Conservation (phyloP, 305 asterid species). For the Fraxinus paxiana region DNA sequence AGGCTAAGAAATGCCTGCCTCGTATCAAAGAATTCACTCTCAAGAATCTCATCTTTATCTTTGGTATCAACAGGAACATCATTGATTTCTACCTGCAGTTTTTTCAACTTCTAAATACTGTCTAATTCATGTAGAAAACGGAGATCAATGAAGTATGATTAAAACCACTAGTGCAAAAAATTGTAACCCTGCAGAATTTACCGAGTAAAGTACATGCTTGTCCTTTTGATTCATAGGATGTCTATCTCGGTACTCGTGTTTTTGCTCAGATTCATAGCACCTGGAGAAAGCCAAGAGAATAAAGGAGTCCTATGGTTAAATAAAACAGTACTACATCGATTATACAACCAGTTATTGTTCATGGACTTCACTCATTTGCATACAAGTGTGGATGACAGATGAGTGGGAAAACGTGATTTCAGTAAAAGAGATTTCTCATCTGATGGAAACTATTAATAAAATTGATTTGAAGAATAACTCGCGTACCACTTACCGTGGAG, state of each 20-base stretch:
- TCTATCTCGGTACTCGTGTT: slow-evolving; percentile 77
- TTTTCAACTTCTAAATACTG: slow-evolving; percentile 19
- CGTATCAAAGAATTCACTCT: slow-evolving; percentile 97
- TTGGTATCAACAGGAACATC: slow-evolving; percentile 71
- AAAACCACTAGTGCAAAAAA: not conserved
- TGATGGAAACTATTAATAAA: not conserved
- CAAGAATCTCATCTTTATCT: slow-evolving; percentile 90
- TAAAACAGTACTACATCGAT: not conserved
- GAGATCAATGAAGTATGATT: not conserved
- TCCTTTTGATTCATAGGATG: slow-evolving; percentile 81
- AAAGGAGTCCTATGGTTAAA: not conserved
- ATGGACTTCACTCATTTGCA: not conserved
- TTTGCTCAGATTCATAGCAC: slow-evolving; percentile 81
- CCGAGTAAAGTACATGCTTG: slow-evolving; percentile 69
- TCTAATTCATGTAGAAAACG: slow-evolving; percentile 10
- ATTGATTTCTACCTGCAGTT: slow-evolving; percentile 63
- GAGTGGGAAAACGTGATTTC: not conserved
- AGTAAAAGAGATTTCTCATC: not conserved
- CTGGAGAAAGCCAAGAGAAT: slow-evolving; percentile 37
- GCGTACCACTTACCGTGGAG: not conserved
- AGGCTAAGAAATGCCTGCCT: slow-evolving; percentile 94
- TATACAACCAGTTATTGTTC: not conserved
- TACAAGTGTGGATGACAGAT: not conserved
- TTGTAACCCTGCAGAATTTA: slow-evolving; percentile 31
- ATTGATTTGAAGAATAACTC: not conserved